A percentile compares a stretch with the other conserved stretches of the same genome.
Conservation (phyloP, 2,329 filamentous ascomycete genomes). For the Mycosphaerella sp. region DNA sequence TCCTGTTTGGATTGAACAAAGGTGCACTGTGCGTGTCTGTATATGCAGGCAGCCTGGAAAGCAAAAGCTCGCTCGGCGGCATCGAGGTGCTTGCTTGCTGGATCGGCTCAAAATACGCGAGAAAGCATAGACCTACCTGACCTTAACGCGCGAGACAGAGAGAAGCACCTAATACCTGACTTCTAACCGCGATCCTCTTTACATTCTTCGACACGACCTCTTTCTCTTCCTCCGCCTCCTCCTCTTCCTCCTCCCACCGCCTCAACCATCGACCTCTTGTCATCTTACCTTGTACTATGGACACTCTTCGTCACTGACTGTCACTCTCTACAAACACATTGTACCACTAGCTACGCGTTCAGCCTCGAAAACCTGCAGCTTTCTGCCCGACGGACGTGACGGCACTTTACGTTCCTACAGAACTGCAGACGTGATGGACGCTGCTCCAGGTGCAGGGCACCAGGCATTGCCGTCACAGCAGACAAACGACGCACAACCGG, state of each 20-base stretch:
- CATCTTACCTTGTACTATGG: conserved; percentile 11
- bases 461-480: conserved; percentile 18
- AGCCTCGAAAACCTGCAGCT: conserved; percentile 14
- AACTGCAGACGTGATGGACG: conserved; percentile 23
- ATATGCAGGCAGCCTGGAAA: neutral
- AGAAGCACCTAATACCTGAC: too few species aligned
- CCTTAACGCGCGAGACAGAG: conserved; percentile 1
- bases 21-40: neutral
- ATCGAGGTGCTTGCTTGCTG: conserved; percentile 3
- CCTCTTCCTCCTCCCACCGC: conserved; percentile 7
- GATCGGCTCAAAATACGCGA: conserved; percentile 3
- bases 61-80: neutral
- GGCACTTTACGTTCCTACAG: conserved; percentile 21
- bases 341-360: conserved; percentile 13
- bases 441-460: conserved; percentile 14
- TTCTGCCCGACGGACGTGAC: conserved; percentile 12
- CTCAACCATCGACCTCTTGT: neutral
- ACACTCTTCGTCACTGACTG: conserved; percentile 11
- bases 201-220: conserved; percentile 12
- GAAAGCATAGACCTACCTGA: conserved; percentile 5
- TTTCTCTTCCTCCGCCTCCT: too few species aligned
- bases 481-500: conserved; percentile 19
- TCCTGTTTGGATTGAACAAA: neutral
- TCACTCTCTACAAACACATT: conserved; percentile 6
- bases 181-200: conserved; percentile 6